Evolutionary conservation across 1,284 basidiomycete genomes (phyloP), one percentile per base, ranked within the genome.

Genomic region (Ganoderma lucidum): DNA sequence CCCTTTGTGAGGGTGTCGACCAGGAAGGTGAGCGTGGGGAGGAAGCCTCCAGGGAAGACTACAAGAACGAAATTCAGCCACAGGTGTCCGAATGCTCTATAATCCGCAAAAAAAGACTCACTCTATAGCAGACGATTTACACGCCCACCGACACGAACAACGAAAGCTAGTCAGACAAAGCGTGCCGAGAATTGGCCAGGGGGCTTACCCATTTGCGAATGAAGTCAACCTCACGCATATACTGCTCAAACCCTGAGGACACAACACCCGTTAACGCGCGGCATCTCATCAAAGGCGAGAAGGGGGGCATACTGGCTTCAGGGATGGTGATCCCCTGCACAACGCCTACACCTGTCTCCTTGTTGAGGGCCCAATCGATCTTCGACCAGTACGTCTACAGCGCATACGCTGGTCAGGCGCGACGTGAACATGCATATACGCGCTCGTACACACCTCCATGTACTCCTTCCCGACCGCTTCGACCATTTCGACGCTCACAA

Each of bases 321-420:
- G 93, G 93, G 62, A 95, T 91, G 3, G 91, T 94, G 76, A 94
- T 95, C 42, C 89, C 89, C 79, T 95, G 93, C 37, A 95, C 87
- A 56, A 92, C 91, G 1, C 90, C 93, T 2, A 89, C 88, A 0
- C 88, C 92, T 15, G 81, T 83, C 32, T 86, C 80, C 51, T 79
- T 79, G 74, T 93, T 93, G 81, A 95, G 77, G 8, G 90, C 92
- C 83, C 90, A 89, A 75, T 94, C 88, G 51, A 95, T 85, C 56
- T 86, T 82, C 37, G 79, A 78, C 85, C 92, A 95, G 79, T 94
- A 94, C 51, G 75, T 76, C 77, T 80, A 45, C 19, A 28, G 8
- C 53, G 37, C 35, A 42, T 23, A 15, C 23, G 12, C 6, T 23
- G 32, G 39, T 28, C 28, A 62, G 56, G 17, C 9, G 23, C 12